Conservation (phyloP, 2,329 filamentous ascomycete genomes). For the Drechslerella stenobrocha region DNA sequence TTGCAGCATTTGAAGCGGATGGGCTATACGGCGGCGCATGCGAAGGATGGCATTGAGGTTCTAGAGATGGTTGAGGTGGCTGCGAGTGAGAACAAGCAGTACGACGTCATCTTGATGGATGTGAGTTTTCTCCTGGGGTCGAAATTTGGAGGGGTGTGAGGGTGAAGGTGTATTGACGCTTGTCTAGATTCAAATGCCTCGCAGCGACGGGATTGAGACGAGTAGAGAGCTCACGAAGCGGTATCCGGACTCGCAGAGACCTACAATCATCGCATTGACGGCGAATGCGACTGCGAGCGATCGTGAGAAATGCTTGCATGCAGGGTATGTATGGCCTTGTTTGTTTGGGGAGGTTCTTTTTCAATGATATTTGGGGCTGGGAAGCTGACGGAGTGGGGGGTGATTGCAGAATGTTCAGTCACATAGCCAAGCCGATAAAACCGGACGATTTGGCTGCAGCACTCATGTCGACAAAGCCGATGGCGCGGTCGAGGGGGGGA, state of each 20-base stretch:
- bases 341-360: no score
- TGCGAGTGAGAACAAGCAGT: slow-evolving; percentile 51
- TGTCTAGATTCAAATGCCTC: slow-evolving; percentile 98
- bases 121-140: slow-evolving; percentile 61
- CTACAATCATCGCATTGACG: slow-evolving; percentile 93
- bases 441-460: slow-evolving; percentile 91
- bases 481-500: slow-evolving; percentile 38
- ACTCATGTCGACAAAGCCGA: slow-evolving; percentile 60
- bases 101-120: slow-evolving; percentile 57
- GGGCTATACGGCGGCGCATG: slow-evolving; percentile 86
- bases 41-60: slow-evolving; percentile 91
- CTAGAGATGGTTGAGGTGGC: slow-evolving; percentile 63
- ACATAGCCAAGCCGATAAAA: slow-evolving; percentile 92
- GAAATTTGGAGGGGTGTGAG: not conserved
- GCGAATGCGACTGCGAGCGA: slow-evolving; percentile 98
- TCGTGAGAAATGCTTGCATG: slow-evolving; percentile 90
- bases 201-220: slow-evolving; percentile 53
- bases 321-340: slow-evolving; percentile 44
- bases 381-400: no score
- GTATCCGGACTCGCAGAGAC: slow-evolving; percentile 62
- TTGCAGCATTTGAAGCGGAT: slow-evolving; percentile 98
- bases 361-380: no score
- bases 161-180: slow-evolving; percentile 70
- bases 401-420: slow-evolving; percentile 99
- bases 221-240: slow-evolving; percentile 51